These are phyloP conservation scores for Pseudomonodictys pantanalensis DNA, from an alignment of 495 filamentous ascomycete genomes.

Conservation along the genomic window DNA sequence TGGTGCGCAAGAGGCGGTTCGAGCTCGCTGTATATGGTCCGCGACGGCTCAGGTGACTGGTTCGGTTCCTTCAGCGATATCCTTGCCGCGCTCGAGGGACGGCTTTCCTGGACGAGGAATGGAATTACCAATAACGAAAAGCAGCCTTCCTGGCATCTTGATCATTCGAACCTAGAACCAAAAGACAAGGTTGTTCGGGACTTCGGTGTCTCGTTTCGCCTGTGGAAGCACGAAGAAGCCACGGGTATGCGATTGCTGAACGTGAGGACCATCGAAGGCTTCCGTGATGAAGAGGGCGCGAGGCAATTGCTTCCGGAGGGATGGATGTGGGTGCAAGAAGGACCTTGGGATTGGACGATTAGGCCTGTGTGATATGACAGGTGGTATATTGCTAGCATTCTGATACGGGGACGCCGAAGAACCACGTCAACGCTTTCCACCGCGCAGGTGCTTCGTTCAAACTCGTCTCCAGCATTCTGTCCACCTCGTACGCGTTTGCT, in stretches of 20 bases:
- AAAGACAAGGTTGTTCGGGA: background rate
- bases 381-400: too few relatives aligned
- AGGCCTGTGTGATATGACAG: too few relatives aligned
- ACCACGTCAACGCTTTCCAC: background rate
- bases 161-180: background rate
- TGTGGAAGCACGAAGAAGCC: background rate
- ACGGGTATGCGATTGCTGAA: background rate
- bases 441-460: background rate
- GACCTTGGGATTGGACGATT: background rate
- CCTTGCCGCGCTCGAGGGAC: background rate
- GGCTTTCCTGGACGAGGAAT: background rate
- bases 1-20: background rate
- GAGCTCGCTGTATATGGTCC: background rate
- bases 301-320: background rate
- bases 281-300: background rate
- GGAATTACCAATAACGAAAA: background rate
- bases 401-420: background rate
- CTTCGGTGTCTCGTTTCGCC: background rate
- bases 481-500: background rate
- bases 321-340: background rate
- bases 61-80: background rate
- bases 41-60: background rate
- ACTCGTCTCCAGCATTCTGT: background rate
- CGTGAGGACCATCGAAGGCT: background rate
- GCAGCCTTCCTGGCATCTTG: background rate